phyloP scores from a whole-genome alignment of 1,139 yeast genomes.

The Blastobotrys proliferans region DNA sequence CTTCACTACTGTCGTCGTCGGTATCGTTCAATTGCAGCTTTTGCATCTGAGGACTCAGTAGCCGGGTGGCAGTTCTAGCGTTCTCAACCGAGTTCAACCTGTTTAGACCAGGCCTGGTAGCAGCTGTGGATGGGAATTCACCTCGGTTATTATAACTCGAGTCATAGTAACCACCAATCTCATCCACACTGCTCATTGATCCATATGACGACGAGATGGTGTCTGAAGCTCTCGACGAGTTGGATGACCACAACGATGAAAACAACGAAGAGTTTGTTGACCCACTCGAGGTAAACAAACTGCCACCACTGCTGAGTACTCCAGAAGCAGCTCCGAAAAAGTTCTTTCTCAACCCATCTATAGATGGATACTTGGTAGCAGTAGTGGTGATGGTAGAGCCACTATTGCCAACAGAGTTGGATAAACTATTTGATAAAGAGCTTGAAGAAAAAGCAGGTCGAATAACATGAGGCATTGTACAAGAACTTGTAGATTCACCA shows the following conservation, averaged over 20 bases:
- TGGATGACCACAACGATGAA: slow-evolving; percentile 12
- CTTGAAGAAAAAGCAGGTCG: slow-evolving; percentile 26
- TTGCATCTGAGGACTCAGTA: slow-evolving; percentile 5
- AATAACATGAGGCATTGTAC: slow-evolving; percentile 28
- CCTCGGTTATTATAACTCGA: background rate
- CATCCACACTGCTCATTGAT: slow-evolving; percentile 18
- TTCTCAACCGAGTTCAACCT: slow-evolving; percentile 20
- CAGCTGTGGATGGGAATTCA: background rate
- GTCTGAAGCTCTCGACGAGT: slow-evolving; percentile 9
- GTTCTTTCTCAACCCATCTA: slow-evolving; percentile 17
- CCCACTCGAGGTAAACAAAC: slow-evolving; percentile 9
- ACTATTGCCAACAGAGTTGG: background rate
- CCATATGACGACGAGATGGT: slow-evolving; percentile 14
- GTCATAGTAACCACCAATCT: slow-evolving; percentile 10
- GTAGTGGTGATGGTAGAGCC: background rate
- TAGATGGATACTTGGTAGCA: slow-evolving; percentile 13
- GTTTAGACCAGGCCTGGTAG: slow-evolving; percentile 15
- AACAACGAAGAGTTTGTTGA: slow-evolving; percentile 13
- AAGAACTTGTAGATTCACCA: slow-evolving; percentile 19
- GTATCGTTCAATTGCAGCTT: background rate
- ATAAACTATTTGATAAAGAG: slow-evolving; percentile 21
- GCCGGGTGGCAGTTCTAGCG: slow-evolving; percentile 20
- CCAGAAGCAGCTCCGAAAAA: slow-evolving; percentile 10
- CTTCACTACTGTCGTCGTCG: background rate
- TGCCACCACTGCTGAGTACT: slow-evolving; percentile 1